A percentile compares a stretch with the other conserved stretches of the same genome.
Conservation (phyloP, 345 rosid genomes). For the Corymbia maculata region DNA sequence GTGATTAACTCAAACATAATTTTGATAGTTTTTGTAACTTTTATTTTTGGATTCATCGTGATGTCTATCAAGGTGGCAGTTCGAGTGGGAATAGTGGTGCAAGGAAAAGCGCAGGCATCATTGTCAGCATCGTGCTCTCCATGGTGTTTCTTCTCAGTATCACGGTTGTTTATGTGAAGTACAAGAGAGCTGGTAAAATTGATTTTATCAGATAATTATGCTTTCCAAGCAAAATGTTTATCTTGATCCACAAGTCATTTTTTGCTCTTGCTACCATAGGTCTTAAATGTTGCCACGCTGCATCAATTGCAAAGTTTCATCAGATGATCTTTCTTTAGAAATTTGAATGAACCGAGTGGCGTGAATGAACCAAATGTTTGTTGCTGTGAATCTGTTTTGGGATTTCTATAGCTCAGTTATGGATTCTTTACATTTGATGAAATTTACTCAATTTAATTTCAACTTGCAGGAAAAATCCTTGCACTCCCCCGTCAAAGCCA, state of each 20-base stretch:
- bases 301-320: neutral
- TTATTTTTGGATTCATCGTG: neutral
- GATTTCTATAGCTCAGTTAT: neutral
- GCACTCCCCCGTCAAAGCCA: neutral
- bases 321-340: neutral
- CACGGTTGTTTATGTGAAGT: neutral
- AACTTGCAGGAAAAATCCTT: neutral
- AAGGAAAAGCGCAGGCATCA: neutral
- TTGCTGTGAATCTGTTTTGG: neutral
- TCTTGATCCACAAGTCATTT: neutral
- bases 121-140: neutral
- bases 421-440: neutral
- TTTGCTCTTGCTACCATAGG: no score
- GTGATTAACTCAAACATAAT: neutral
- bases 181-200: neutral
- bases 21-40: neutral
- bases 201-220: neutral
- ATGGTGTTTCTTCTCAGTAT: neutral
- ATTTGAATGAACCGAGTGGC: neutral
- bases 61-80: neutral
- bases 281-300: neutral
- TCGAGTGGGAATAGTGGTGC: fast-evolving
- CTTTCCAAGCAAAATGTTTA: neutral
- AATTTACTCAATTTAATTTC: neutral
- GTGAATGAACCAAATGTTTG: neutral